Base-by-base conservation (phyloP, 106 monocot genomes). In the Dactylorhiza incarnata region DNA sequence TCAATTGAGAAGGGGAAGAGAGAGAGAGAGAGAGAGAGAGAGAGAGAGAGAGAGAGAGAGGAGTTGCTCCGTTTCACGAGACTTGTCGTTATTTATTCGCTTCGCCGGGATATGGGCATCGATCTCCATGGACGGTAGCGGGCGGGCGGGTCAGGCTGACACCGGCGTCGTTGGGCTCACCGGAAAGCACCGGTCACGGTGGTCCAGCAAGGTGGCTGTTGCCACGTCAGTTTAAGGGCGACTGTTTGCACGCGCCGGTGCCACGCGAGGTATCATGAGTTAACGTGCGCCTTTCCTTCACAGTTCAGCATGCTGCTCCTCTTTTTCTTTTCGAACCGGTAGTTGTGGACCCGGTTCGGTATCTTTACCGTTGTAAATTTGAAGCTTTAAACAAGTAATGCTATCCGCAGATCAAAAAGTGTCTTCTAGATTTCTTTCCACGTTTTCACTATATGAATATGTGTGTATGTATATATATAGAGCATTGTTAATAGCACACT, bases 271-370 rank as follows among this genome's bases (percentile, higher is more conserved):
- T 26, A 69, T 69, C 69, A 69, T 69, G 17, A 46, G 5, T 68
- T 68, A 68, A 46, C 69, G 69, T 69, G 69, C 69, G 46, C 17
- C 45, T 69, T 46, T 69, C 6, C 69, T 17, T 69, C 37, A 37
- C 3, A 37, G 37, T 69, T 69, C 9, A 6, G 45, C 8, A 17
- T 46, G 43, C 69, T 69, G 12, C 11, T 29, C 11, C 29, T 37
- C 66, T 52, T 52, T 52, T 37, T 37, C 37, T 37, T 37, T 3
- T 37, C 37, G 37, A 8, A 8, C 5, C 58, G 20, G 19, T 22
- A 2, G n/a, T 58, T 58, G 20, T 58, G 5, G 58, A 59, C 8
- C 58, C 20, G 20, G 58, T 59, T 59, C 20, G n/a, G 12, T 22
- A 9, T 8, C 9, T 59, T 59, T 37, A 37, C 37, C 37, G 37